Evolutionary conservation across 106 monocot species (phyloP).

Genomic region (Acanthochlamys bracteata): DNA sequence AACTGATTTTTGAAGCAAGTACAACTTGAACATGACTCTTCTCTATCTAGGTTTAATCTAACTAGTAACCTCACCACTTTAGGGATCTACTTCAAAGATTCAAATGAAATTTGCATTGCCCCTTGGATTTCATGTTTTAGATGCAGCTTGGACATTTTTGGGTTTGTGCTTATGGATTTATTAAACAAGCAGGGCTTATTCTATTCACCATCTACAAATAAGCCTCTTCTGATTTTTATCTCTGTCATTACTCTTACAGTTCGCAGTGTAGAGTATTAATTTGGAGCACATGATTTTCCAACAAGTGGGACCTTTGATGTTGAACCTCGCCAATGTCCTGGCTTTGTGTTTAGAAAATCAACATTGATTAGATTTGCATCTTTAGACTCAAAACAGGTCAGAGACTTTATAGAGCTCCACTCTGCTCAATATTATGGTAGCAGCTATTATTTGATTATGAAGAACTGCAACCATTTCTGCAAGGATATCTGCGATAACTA

Average conservation of each 20-base stretch:
- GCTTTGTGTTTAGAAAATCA: constrained; percentile 80
- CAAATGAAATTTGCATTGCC: too few relatives aligned
- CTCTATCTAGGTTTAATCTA: too few relatives aligned
- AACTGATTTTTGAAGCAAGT: too few relatives aligned
- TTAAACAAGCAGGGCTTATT: too few relatives aligned
- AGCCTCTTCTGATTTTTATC: neutral
- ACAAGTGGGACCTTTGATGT: constrained; percentile 90
- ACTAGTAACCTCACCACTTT: too few relatives aligned
- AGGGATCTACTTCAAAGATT: too few relatives aligned
- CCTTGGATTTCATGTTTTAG: too few relatives aligned
- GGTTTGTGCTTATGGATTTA: too few relatives aligned
- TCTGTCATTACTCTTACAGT: constrained; percentile 24
- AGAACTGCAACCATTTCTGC: constrained; percentile 93
- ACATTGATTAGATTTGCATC: constrained; percentile 77
- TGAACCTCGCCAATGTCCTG: constrained; percentile 80
- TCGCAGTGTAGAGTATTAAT: constrained; percentile 90
- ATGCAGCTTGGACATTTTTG: too few relatives aligned
- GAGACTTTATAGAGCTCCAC: constrained; percentile 82
- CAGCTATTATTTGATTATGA: constrained; percentile 70
- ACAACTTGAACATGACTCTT: too few relatives aligned
- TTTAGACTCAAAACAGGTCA: constrained; percentile 68
- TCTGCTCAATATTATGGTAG: constrained; percentile 74
- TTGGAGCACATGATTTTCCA: constrained; percentile 86
- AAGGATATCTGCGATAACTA: constrained; percentile 77
- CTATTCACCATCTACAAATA: neutral